Base-by-base conservation (phyloP, 139 green algal genomes). In the Chara braunii region DNA sequence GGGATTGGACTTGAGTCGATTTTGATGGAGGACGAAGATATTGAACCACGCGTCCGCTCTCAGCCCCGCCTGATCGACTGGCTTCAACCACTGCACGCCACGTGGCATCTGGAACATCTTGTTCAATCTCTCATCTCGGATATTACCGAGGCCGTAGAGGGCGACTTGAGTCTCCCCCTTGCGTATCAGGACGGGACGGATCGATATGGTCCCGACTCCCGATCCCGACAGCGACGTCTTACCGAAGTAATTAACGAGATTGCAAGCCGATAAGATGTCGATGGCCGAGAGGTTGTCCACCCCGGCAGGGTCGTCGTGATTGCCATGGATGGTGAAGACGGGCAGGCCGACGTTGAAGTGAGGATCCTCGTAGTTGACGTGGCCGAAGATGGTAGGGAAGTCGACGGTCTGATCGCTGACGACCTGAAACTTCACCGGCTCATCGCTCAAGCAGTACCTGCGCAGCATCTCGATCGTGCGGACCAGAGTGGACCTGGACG, bases 161-260 rank as follows among this genome's bases (percentile, higher is more conserved):
- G 89, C 91, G n/a, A 98, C 4, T 35, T 83, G 83, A 5, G 91
- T 96, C 34, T 3, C 92, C 89, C 86, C 60, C 68, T 77, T 77
- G 33, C 59, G 30, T 30, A 77, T 28, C 22, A 77, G 60, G 11
- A 77, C 37, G 23, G 68, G 68, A 2, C 28, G 12, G 12, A 81
- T 42, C 8, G 59, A 43, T 11, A 83, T 54, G 34, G 72, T 44
- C 8, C 60, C 70, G 26, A 56, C 60, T 26, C 59, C 73, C 23
- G 29, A 45, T 0, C 52, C 77, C 0, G 9, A 24, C 2, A 83
- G 18, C 3, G 6, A 37, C 14, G 44, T 58, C 75, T 98, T 98
- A 29, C 93, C 93, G 83, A 97, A 99, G 85, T 99, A 99, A 82
- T 99, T 97, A 56, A 98, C 81, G 6, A 97, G 80, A 36, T 81